These are phyloP conservation scores for Phytophthora parvispora DNA, from an alignment of 352 stramenopile species.

Conservation along the genomic window DNA sequence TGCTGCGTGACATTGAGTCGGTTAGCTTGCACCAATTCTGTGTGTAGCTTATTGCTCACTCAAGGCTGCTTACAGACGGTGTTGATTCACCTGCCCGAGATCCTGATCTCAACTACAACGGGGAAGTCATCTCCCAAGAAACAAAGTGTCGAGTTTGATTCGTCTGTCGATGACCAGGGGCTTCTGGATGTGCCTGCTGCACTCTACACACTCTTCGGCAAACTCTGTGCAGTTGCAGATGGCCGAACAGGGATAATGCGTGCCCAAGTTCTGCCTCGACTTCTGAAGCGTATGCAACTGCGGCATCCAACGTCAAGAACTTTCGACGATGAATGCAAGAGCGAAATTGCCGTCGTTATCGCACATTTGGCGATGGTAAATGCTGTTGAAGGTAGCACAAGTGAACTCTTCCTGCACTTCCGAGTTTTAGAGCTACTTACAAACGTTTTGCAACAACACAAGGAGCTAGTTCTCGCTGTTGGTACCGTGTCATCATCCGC, in stretches of 20 bases:
- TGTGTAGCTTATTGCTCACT: constrained; percentile 51
- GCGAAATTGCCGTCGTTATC: constrained; percentile 71
- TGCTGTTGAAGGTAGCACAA: constrained; percentile 68
- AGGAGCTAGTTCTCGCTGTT: constrained; percentile 9
- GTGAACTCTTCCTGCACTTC: constrained; percentile 79
- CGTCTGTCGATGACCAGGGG: constrained; percentile 47
- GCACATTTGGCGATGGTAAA: constrained; percentile 63
- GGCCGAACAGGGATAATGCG: constrained; percentile 66
- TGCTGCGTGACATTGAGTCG: constrained; percentile 74
- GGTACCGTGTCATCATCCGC: not conserved
- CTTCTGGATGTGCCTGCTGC: constrained; percentile 67
- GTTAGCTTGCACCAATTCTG: constrained; percentile 65
- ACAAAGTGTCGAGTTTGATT: constrained; percentile 35
- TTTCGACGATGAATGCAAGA: constrained; percentile 65
- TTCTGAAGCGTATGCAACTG: constrained; percentile 82
- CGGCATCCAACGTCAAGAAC: constrained; percentile 14
- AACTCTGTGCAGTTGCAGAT: constrained; percentile 70
- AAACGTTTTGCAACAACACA: constrained; percentile 32
- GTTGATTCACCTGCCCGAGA: constrained; percentile 66
- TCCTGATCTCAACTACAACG: constrained; percentile 31
- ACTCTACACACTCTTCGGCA: constrained; percentile 72
- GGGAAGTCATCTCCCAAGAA: constrained; percentile 16
- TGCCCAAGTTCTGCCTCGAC: constrained; percentile 67
- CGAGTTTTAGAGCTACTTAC: constrained; percentile 62
- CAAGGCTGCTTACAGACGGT: constrained; percentile 69